phyloP scores from a whole-genome alignment of 73 alveolate genomes.

The Durusdinium trenchii region DNA sequence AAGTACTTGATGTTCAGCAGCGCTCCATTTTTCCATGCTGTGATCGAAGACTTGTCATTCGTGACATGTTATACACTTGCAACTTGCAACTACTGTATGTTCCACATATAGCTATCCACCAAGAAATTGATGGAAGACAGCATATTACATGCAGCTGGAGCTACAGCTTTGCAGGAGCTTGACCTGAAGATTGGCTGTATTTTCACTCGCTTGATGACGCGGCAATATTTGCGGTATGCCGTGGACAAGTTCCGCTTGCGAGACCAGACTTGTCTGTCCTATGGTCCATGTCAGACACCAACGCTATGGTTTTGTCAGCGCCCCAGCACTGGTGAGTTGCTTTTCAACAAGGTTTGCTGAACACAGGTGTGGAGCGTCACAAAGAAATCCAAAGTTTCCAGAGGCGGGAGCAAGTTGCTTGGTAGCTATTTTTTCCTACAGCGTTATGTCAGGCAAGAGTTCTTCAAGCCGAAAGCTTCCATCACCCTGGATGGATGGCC shows the following conservation, averaged over 20 bases:
- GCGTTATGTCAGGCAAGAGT: constrained; percentile 57
- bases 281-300: constrained; percentile 99
- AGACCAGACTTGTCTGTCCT: constrained; percentile 97
- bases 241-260: constrained; percentile 96
- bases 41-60: no score
- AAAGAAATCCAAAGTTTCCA: constrained; percentile 99
- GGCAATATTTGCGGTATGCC: constrained; percentile 65
- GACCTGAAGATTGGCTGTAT: constrained; percentile 99
- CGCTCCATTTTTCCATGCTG: no score
- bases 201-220: constrained; percentile 96
- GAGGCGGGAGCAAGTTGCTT: constrained; percentile 92
- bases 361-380: constrained; percentile 98
- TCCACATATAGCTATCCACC: no score
- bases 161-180: constrained; percentile 97
- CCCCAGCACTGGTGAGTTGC: constrained; percentile 60
- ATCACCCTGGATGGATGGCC: constrained; percentile 92
- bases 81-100: no score
- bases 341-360: constrained; percentile 97
- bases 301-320: constrained; percentile 99
- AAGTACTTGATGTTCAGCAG: neutral
- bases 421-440: neutral
- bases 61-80: no score
- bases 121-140: no score
- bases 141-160: no score
- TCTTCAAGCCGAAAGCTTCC: constrained; percentile 76